Conservation (phyloP, 139 green algal genomes). For the Chlamydomonas sp. region DNA sequence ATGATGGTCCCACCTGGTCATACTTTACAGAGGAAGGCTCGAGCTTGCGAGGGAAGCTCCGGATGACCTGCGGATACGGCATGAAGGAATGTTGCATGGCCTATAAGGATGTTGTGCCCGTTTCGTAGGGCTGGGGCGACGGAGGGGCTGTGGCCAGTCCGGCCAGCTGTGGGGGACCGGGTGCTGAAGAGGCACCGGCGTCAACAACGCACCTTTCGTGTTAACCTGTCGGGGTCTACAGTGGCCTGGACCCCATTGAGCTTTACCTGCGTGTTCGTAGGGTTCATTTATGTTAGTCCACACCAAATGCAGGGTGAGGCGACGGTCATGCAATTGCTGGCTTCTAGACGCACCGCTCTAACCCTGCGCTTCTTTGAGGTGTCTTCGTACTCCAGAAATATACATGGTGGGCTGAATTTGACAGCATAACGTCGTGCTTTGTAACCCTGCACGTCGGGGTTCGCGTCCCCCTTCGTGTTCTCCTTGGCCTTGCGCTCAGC, state of each 20-base stretch:
- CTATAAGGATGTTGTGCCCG: no score
- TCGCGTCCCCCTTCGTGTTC: no score
- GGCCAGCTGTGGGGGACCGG: background rate
- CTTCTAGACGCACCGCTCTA: slow-evolving; percentile 25
- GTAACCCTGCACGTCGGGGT: no score
- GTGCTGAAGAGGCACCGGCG: background rate
- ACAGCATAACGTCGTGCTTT: slow-evolving; percentile 39
- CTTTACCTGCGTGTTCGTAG: slow-evolving; percentile 40
- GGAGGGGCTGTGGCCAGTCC: no score
- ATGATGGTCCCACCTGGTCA: slow-evolving; percentile 37
- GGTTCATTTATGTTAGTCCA: no score
- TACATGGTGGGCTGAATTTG: slow-evolving; percentile 44
- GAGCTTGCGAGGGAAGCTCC: slow-evolving; percentile 51
- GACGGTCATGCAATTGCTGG: background rate
- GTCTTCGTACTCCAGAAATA: slow-evolving; percentile 58
- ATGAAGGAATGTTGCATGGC: no score
- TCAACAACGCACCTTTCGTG: slow-evolving; percentile 34
- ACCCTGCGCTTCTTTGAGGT: slow-evolving; percentile 26
- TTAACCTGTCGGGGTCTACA: slow-evolving; percentile 46
- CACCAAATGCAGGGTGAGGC: no score
- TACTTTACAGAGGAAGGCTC: slow-evolving; percentile 47
- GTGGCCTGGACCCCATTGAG: slow-evolving; percentile 7
- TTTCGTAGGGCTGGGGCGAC: no score
- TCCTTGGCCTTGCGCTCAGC: no score
- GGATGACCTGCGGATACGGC: slow-evolving; percentile 43